A percentile compares a stretch with the other conserved stretches of the same genome.
Conservation (phyloP, 257 asterid genomes). For the Knoxia roxburghii region DNA sequence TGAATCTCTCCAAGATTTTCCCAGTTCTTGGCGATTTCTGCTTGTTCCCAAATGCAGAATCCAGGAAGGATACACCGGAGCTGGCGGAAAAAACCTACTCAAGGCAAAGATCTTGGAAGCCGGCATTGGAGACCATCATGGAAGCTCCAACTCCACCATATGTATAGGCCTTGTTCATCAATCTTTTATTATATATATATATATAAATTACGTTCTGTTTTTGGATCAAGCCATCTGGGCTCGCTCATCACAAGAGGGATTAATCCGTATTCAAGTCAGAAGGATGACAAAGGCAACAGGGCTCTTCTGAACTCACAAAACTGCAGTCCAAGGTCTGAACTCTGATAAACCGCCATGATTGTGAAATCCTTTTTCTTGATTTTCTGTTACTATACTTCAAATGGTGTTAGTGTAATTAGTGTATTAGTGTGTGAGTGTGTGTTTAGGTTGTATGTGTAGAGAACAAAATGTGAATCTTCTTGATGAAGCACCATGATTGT, state of each 20-base stretch:
- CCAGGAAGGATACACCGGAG: slow-evolving; percentile 12
- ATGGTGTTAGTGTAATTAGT: slow-evolving; percentile 2
- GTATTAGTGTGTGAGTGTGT: slow-evolving; percentile 3
- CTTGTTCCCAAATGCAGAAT: slow-evolving; percentile 34
- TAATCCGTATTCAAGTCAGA: no score
- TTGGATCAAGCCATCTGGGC: no score
- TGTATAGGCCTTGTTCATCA: slow-evolving; percentile 2
- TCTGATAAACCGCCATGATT: no score
- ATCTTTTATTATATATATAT: no score
- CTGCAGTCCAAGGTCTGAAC: no score
- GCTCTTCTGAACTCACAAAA: no score
- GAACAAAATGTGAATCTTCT: neutral
- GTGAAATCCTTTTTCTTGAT: neutral
- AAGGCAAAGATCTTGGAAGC: slow-evolving; percentile 66
- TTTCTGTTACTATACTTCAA: neutral
- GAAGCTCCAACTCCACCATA: slow-evolving; percentile 60
- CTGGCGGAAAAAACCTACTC: slow-evolving; percentile 31
- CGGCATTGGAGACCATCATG: slow-evolving; percentile 62
- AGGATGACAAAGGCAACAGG: no score
- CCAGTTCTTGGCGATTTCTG: slow-evolving; percentile 45
- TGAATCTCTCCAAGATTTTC: slow-evolving; percentile 41
- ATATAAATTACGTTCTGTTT: no score
- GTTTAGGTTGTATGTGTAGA: slow-evolving; percentile 10
- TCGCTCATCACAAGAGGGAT: no score
- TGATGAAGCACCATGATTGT: neutral